Conservation (phyloP, 2,329 filamentous ascomycete species). For the Plenodomus biglobosus region DNA sequence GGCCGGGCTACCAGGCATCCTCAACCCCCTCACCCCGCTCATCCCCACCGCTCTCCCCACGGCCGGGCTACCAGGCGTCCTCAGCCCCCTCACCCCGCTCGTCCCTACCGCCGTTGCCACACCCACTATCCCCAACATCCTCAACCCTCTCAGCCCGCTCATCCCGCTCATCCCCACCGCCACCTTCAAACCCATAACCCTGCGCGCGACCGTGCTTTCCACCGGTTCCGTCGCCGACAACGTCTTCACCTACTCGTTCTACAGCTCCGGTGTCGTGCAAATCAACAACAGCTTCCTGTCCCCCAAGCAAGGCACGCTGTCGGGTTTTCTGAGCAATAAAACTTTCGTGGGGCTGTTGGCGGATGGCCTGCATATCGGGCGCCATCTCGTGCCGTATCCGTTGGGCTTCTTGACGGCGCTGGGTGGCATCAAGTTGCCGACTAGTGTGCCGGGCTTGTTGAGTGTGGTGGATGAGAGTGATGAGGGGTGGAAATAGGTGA, state of each 20-base stretch:
- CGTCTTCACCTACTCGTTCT: slow-evolving; percentile 16
- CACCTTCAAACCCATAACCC: not conserved
- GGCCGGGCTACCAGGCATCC: too few species aligned
- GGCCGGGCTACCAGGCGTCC: too few species aligned
- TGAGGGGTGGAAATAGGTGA: too few species aligned
- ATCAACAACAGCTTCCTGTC: slow-evolving; percentile 17
- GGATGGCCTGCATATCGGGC: slow-evolving; percentile 21
- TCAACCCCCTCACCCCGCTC: too few species aligned
- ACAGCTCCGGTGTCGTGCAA: slow-evolving; percentile 16
- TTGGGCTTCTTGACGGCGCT: slow-evolving; percentile 1
- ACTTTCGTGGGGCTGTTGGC: slow-evolving; percentile 15
- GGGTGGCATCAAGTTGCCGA: not conserved
- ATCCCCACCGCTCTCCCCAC: not conserved
- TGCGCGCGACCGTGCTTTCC: slow-evolving; percentile 4
- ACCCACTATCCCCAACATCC: not conserved
- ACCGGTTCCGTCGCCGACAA: slow-evolving; percentile 13
- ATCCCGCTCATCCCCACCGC: not conserved
- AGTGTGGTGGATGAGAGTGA: not conserved
- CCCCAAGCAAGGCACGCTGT: slow-evolving; percentile 10
- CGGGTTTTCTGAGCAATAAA: slow-evolving; percentile 12
- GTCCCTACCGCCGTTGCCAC: not conserved
- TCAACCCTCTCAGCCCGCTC: not conserved
- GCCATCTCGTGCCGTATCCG: slow-evolving; percentile 17
- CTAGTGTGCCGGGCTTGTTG: not conserved
- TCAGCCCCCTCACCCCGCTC: too few species aligned